Conservation (phyloP, 441 rosid species). For the Aquilaria agallochum region DNA sequence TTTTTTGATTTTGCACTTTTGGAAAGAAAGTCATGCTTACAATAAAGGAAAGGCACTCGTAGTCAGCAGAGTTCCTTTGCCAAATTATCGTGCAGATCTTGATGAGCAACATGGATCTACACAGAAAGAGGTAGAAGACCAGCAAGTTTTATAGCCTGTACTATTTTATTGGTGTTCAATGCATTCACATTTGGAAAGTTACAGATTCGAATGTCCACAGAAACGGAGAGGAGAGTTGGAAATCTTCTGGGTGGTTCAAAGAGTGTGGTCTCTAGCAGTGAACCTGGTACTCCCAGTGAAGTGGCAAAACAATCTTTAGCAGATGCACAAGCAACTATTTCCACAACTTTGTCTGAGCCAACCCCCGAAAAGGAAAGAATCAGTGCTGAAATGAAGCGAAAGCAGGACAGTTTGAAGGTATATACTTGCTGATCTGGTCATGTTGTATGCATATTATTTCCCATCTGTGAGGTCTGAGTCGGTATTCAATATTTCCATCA, state of each 20-base stretch:
- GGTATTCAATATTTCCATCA: not conserved
- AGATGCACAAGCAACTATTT: slow-evolving; percentile 26
- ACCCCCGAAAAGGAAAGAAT: slow-evolving; percentile 53
- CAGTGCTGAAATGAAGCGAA: slow-evolving; percentile 63
- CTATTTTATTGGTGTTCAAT: not conserved
- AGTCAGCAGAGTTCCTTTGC: slow-evolving; percentile 91
- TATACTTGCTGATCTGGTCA: slow-evolving; percentile 16
- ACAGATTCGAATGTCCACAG: slow-evolving; percentile 87
- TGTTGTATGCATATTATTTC: not conserved
- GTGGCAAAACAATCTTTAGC: slow-evolving; percentile 30
- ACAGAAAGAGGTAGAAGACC: slow-evolving; percentile 59
- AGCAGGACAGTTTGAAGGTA: slow-evolving; percentile 71
- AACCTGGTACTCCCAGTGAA: slow-evolving; percentile 29
- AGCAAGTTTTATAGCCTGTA: slow-evolving; percentile 6
- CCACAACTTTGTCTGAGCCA: slow-evolving; percentile 25
- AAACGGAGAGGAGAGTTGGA: slow-evolving; percentile 80
- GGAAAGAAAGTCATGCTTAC: slow-evolving; percentile 89
- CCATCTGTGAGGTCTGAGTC: no score
- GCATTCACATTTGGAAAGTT: slow-evolving; percentile 12
- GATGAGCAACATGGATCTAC: slow-evolving; percentile 94
- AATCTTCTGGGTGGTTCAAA: slow-evolving; percentile 62
- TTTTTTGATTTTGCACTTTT: slow-evolving; percentile 29
- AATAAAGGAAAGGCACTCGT: slow-evolving; percentile 82
- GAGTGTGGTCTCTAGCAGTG: slow-evolving; percentile 30
- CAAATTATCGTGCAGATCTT: slow-evolving; percentile 90